phyloP scores from a whole-genome alignment of 2,329 filamentous ascomycete genomes.

The Fusarium fujikuroi region DNA sequence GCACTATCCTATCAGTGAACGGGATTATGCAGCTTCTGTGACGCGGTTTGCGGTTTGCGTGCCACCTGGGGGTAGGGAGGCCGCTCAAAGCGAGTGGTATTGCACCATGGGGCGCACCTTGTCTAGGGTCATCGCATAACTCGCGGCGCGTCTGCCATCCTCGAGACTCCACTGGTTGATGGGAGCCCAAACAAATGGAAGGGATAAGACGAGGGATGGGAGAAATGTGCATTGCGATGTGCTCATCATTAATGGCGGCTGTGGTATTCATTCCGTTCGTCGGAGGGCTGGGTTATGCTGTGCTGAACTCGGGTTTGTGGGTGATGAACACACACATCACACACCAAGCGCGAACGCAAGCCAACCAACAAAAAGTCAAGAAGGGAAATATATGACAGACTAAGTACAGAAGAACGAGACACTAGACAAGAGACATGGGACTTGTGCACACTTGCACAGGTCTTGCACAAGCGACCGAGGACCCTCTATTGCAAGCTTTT shows the following conservation, averaged over 20 bases:
- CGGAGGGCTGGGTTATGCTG: conserved; percentile 16
- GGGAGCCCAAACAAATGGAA: conserved; percentile 32
- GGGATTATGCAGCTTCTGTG: conserved; percentile 52
- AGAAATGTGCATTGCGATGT: conserved; percentile 35
- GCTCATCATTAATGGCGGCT: conserved; percentile 35
- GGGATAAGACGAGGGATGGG: conserved; percentile 36
- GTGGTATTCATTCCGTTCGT: conserved; percentile 33
- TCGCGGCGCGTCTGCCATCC: conserved; percentile 41
- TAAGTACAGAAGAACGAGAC: conserved; percentile 16
- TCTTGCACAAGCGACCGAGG: conserved; percentile 36
- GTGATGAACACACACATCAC: conserved; percentile 25
- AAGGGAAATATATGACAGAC: conserved; percentile 5
- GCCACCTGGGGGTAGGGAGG: conserved; percentile 42
- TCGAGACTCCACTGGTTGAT: conserved; percentile 31
- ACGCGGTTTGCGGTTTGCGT: conserved; percentile 46
- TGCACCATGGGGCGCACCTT: conserved; percentile 37
- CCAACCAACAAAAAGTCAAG: conserved; percentile 3
- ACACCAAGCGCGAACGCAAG: conserved; percentile 33
- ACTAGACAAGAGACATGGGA: conserved; percentile 23
- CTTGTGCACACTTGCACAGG: conserved; percentile 35
- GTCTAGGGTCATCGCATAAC: conserved; percentile 41
- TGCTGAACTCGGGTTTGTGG: conserved; percentile 9
- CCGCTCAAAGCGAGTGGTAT: conserved; percentile 40
- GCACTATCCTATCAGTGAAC: conserved; percentile 46
- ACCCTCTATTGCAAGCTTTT: conserved; percentile 24